Base-by-base conservation (phyloP, 2,329 filamentous ascomycete species). In the Conoideocrella luteorostrata region DNA sequence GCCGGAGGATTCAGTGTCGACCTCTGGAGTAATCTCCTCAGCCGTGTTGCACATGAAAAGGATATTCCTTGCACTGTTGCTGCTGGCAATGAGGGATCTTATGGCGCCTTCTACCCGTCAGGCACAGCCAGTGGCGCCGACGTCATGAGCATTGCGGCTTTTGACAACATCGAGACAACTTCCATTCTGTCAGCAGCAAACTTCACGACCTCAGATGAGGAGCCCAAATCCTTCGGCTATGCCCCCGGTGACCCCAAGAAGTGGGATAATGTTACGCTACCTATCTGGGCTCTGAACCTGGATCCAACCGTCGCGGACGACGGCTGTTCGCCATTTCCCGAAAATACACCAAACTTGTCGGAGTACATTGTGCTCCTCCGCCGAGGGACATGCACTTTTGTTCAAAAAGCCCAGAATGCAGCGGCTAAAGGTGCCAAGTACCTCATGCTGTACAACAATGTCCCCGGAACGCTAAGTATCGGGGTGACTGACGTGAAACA, bases 391-490 rank as follows among this genome's bases (percentile, higher is more conserved):
- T 80, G 76, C 56, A 67, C 66, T 1, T 53, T 20, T 7, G 12
- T 9, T 4, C 22, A 22, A 18, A 43, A 44, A 26, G 40, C 29
- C 5, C 18, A 15, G 1, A 40, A 47, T 22, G 40, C 37, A 15
- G 42, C 46, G 18, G 62, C 4, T 5, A 68, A 68, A 35, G 80
- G 80, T 7, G 80, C 77, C 39, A 71, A 73, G 54, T 81, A 81
- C 49, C 60, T 84, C 44, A 61, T 84, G 52, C 65, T 80, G 53
- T 84, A 82, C 60, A 82, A 82, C 66, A 77, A 75, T 49, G 49
- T 45, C 20, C 50, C 52, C 4, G 64, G 17, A 18, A 13, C n/a
- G 7, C 11, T 28, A 15, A 17, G 12, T 9, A 26, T 20, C 10
- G 12, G 7, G 4, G 23, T 30, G 57, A 13, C 63, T 62, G 61